Evolutionary conservation across 306 rosid species (phyloP).

Genomic region (Acacia melanoxylon): DNA sequence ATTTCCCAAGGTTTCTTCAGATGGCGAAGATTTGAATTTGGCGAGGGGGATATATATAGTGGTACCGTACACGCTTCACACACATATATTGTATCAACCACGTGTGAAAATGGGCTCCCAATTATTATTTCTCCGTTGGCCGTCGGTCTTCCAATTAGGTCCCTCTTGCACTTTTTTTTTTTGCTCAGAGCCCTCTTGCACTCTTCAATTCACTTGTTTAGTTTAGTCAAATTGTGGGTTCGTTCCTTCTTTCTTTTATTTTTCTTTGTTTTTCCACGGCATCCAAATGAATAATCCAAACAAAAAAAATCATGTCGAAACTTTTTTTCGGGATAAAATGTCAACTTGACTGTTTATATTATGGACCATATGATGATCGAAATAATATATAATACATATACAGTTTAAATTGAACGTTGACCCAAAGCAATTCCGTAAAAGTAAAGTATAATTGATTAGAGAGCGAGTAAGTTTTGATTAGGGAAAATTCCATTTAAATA

Average conservation of each 20-base stretch:
- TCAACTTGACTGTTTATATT: background rate
- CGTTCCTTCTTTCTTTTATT: background rate
- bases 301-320: background rate
- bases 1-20: background rate
- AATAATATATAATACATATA: background rate
- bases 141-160: conserved; percentile 26
- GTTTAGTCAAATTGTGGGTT: conserved; percentile 56
- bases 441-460: background rate
- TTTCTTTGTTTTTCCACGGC: background rate
- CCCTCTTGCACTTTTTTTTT: background rate
- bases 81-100: conserved; percentile 16
- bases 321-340: background rate
- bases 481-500: too few species aligned
- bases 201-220: conserved; percentile 13
- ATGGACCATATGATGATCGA: background rate
- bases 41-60: background rate
- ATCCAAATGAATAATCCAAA: background rate
- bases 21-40: conserved; percentile 9
- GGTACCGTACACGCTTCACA: conserved; percentile 32
- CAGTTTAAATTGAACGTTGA: background rate
- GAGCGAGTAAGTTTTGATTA: background rate
- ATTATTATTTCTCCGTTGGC: background rate
- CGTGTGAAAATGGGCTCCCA: conserved; percentile 36
- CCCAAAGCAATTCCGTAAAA: background rate
- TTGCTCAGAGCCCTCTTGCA: background rate